Evolutionary conservation across 2,329 filamentous ascomycete genomes (phyloP), one percentile per base, ranked within the genome.

Genomic region (Fusarium lateritium): DNA sequence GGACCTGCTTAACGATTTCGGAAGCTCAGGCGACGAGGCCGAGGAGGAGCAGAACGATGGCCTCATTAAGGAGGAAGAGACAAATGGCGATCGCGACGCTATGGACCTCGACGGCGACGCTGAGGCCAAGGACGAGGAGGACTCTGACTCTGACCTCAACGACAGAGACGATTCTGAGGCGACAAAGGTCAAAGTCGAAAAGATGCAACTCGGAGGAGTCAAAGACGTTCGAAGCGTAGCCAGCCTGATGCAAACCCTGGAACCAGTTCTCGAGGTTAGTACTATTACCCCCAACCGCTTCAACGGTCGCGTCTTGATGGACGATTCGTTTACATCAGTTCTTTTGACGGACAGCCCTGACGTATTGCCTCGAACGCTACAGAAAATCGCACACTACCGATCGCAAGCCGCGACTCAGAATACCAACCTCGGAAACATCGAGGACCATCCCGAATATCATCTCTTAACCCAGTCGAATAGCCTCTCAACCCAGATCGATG

Each of bases 401-500:
- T 88, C 87, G 42, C 85, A 93, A 74, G 86, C 91, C 6, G 86
- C 90, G 34, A 85, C 89, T 59, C 88, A 86, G 64, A 88, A 86
- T 31, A 88, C 85, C 22, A 87, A 90, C 73, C 83, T 96, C 64
- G 94, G 94, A 73, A 94, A 93, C 56, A 90, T 97, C 74, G 94
- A 97, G 80, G 94, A 97, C 76, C 94, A 97, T 74, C 94, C 94
- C 52, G 94, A 97, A 78, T 97, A 97, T 80, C 90, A 93, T 79
- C 88, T 97, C 36, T 83, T 97, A 60, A 97, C 93, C 34, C 91
- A 96, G 77, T 94, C 94, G 17, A 97, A 97, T 77, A 92, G 91
- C 24, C 86, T 97, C 9, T 97, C 96, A 1, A 97, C 95, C 7
- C 92, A 92, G 67, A 98, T 98, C 71, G 94, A 97, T 72, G 93